Base-by-base conservation (phyloP, 1,284 basidiomycete genomes). In the Cystobasidium sp. region DNA sequence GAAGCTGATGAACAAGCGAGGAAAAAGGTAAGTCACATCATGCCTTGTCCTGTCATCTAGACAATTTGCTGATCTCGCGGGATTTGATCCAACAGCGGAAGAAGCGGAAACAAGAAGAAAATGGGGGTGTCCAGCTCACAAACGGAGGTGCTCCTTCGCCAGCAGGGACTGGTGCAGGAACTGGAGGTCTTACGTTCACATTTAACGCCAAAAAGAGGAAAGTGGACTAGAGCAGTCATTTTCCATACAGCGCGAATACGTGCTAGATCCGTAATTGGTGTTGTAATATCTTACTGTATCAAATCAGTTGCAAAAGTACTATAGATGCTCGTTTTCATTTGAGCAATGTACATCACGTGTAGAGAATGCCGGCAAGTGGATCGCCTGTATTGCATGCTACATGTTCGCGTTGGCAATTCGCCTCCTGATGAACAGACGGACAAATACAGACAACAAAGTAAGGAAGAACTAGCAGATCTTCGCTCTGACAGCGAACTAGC, bases 41-140 rank as follows among this genome's bases (percentile, higher is more conserved):
- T 18, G 22, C 31, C 31, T 41, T 31, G 12, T 7, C 31, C 37
- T 24, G 16, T 37, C 47, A 41, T 47, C n/a, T 18, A 18, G 8
- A 24, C 20, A 10, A 3, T n/a, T 16, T 5, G 8, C 52, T 55
- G 31, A 44, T n/a, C n/a, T 5, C n/a, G n/a, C 9, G 31, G 1
- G 2, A 18, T 43, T 4, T 44, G n/a, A 1, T 43, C 37, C 8
- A n/a, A 2, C 62, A 53, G 51, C 62, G 55, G 16, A 73, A 73
- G 51, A 65, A 66, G 53, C 62, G 62, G 63, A 65, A 66, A 31
- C 61, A 62, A 49, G 62, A 73, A 73, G 62, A 56, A 47, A 39
- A n/a, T 49, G 46, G 18, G 6, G 69, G 59, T 18, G 3, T 16
- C 9, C 20, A 5, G 1, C 16, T 18, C 10, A 24, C 20, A 1